Conservation (phyloP, 164 flowering plant species). For the Berberis vulgaris region DNA sequence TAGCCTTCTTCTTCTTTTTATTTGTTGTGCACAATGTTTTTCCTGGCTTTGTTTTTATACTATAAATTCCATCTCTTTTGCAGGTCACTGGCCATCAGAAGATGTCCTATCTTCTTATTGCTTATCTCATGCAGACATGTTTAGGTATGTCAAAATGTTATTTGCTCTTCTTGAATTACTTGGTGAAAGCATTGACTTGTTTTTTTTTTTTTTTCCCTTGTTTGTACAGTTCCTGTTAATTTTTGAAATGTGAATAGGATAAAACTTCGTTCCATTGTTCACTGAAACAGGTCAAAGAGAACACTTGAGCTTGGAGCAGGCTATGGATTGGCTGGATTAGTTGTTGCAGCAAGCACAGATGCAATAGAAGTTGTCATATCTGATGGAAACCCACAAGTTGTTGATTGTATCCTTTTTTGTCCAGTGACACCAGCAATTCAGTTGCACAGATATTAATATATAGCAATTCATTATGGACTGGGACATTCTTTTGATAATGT, state of each 20-base stretch:
- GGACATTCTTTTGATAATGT: no score
- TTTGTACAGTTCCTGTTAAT: no score
- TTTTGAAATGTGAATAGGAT: not conserved
- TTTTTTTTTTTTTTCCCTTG: not conserved
- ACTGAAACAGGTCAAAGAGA: slow-evolving; percentile 46
- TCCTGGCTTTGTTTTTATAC: not conserved
- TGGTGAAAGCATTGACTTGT: not conserved
- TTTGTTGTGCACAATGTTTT: not conserved
- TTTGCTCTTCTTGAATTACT: slow-evolving; percentile 1
- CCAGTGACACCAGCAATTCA: not conserved
- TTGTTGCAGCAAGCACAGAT: slow-evolving; percentile 63
- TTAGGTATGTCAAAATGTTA: slow-evolving; percentile 48
- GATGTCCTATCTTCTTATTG: slow-evolving; percentile 86
- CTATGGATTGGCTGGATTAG: slow-evolving; percentile 93
- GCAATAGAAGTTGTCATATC: slow-evolving; percentile 77
- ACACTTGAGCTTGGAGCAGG: slow-evolving; percentile 96
- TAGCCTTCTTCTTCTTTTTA: not conserved
- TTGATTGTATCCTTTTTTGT: slow-evolving; percentile 79
- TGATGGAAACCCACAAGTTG: slow-evolving; percentile 96
- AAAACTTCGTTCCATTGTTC: not conserved
- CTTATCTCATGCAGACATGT: slow-evolving; percentile 51
- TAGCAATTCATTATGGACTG: no score
- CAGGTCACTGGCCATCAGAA: slow-evolving; percentile 97
- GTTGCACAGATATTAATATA: no score
- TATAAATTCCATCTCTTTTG: slow-evolving; percentile 5